Evolutionary conservation across 2,329 filamentous ascomycete species (phyloP).

Genomic region (Exophiala aquamarina): DNA sequence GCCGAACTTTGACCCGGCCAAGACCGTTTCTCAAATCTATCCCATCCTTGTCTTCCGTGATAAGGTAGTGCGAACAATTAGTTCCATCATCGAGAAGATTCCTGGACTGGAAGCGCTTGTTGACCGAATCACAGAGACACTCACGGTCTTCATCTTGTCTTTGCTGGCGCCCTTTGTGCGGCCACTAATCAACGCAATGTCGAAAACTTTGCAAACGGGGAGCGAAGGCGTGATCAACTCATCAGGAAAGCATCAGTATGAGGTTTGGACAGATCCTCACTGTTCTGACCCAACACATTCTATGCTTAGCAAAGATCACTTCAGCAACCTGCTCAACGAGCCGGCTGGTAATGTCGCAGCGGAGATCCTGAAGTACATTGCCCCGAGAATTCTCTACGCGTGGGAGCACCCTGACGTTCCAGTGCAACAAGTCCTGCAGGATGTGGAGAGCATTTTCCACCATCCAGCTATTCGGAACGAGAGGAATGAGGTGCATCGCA

Average conservation of each 20-base stretch:
- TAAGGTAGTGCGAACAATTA: constrained; percentile 86
- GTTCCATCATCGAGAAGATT: constrained; percentile 82
- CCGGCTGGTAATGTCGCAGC: constrained; percentile 73
- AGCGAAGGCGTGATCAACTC: constrained; percentile 69
- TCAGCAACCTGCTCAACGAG: constrained; percentile 75
- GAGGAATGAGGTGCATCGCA: constrained; percentile 73
- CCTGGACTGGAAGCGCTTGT: constrained; percentile 86
- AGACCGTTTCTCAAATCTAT: constrained; percentile 80
- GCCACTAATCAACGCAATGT: constrained; percentile 85
- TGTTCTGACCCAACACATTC: constrained; percentile 81
- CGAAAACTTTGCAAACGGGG: constrained; percentile 79
- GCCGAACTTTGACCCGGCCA: constrained; percentile 75
- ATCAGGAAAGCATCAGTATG: constrained; percentile 72
- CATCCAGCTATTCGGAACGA: constrained; percentile 82
- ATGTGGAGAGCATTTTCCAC: constrained; percentile 82
- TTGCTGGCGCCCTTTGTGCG: constrained; percentile 88
- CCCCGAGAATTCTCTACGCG: constrained; percentile 84
- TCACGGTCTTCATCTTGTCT: constrained; percentile 89
- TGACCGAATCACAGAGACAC: constrained; percentile 88
- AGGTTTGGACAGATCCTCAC: constrained; percentile 73
- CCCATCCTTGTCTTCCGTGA: constrained; percentile 93
- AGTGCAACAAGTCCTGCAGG: constrained; percentile 78
- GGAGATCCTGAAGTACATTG: constrained; percentile 79
- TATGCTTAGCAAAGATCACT: constrained; percentile 81
- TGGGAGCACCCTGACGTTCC: constrained; percentile 87